Evolutionary conservation across 495 filamentous ascomycete species (phyloP).

Genomic region (Neurospora africana): DNA sequence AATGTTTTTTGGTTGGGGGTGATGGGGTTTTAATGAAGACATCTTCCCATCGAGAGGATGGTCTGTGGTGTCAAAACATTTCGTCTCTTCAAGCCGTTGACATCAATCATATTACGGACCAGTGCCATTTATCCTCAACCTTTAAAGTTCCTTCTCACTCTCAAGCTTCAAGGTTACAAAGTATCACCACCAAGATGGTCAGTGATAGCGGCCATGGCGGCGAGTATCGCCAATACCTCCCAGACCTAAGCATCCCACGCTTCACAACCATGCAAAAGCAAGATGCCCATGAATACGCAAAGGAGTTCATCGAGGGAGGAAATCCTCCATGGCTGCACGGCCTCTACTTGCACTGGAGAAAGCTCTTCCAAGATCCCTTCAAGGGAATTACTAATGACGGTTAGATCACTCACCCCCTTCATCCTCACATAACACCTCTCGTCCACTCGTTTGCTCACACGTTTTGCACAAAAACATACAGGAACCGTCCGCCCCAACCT

Average conservation of each 20-base stretch:
- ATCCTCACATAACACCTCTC: neutral
- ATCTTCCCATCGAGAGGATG: neutral
- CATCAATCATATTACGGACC: neutral
- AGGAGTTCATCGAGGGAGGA: slow-evolving; percentile 46
- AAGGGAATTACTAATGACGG: slow-evolving; percentile 62
- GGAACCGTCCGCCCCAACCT: slow-evolving; percentile 45
- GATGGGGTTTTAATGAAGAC: neutral
- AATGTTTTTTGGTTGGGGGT: neutral
- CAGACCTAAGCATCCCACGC: slow-evolving; percentile 47
- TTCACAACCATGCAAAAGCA: slow-evolving; percentile 55
- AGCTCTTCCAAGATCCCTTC: slow-evolving; percentile 57
- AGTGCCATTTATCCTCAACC: neutral
- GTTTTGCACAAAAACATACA: slow-evolving; percentile 8
- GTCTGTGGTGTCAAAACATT: neutral
- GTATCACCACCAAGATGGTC: neutral
- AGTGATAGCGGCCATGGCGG: neutral
- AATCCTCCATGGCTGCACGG: slow-evolving; percentile 58
- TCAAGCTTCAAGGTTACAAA: neutral
- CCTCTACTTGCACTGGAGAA: slow-evolving; percentile 55
- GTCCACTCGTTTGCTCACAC: neutral
- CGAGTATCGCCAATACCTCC: slow-evolving; percentile 38
- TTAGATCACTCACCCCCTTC: slow-evolving; percentile 15
- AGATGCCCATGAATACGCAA: slow-evolving; percentile 53
- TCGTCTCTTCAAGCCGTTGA: neutral
- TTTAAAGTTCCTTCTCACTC: neutral